A percentile compares a stretch with the other conserved stretches of the same genome.
Conservation (phyloP, 2,329 filamentous ascomycete species). For the Trichoderma atroviride region DNA sequence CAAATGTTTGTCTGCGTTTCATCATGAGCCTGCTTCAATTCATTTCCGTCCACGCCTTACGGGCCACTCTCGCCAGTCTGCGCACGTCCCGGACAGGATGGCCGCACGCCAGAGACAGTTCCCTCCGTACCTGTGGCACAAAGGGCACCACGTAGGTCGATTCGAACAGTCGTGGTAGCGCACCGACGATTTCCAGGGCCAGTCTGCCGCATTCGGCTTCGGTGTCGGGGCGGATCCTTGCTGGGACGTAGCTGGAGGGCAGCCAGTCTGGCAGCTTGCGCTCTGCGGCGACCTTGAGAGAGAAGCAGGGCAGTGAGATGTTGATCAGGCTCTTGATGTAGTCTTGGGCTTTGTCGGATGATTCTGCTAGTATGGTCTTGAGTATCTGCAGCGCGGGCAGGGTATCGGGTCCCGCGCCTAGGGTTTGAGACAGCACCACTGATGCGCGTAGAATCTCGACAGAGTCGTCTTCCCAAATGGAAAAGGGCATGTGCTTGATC, state of each 20-base stretch:
- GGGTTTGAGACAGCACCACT: conserved; percentile 50
- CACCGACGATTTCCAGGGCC: conserved; percentile 51
- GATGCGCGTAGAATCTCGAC: conserved; percentile 52
- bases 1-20: background rate
- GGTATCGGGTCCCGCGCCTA: conserved; percentile 48
- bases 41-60: conserved; percentile 52
- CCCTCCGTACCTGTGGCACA: conserved; percentile 48
- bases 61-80: conserved; percentile 51
- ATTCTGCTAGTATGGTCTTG: conserved; percentile 49
- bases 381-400: conserved; percentile 53
- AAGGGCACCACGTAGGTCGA: conserved; percentile 49
- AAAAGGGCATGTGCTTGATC: conserved; percentile 52
- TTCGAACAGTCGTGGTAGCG: conserved; percentile 54
- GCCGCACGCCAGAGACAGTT: conserved; percentile 55
- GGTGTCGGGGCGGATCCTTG: conserved; percentile 29
- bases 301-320: conserved; percentile 47
- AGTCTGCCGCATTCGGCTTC: conserved; percentile 48
- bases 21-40: conserved; percentile 31
- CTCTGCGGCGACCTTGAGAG: conserved; percentile 35
- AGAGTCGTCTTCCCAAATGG: conserved; percentile 56
- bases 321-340: conserved; percentile 55
- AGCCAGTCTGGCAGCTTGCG: conserved; percentile 37
- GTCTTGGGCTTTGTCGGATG: conserved; percentile 49
- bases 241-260: conserved; percentile 33
- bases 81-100: conserved; percentile 57